Percentiles rank a stretch among this genome's conserved stretches.
Conservation (phyloP, 2,329 filamentous ascomycete genomes). For the Rhinocladiella similis region DNA sequence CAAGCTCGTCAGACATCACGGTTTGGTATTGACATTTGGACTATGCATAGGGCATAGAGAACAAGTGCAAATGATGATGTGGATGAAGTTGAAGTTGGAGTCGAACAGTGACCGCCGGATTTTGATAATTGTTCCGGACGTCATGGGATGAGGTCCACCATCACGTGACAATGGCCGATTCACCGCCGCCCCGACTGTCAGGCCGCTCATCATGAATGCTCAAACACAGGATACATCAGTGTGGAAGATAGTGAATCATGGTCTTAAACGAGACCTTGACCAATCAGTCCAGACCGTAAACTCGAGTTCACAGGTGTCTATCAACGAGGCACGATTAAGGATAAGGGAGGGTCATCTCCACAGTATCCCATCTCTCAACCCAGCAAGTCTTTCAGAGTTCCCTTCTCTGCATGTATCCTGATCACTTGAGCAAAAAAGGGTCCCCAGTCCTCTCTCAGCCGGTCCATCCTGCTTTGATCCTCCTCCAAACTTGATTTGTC, state of each 20-base stretch:
- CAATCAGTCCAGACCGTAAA: too few relatives aligned
- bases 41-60: not conserved
- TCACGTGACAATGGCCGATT: too few relatives aligned
- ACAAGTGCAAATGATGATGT: not conserved
- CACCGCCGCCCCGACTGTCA: too few relatives aligned
- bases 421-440: conserved; percentile 28
- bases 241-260: too few relatives aligned
- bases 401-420: conserved; percentile 27
- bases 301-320: too few relatives aligned
- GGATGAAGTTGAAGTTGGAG: not conserved
- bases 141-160: too few relatives aligned
- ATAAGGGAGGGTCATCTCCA: too few relatives aligned
- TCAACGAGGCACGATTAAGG: not conserved
- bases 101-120: too few relatives aligned
- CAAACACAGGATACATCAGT: too few relatives aligned
- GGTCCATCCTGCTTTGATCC: conserved; percentile 22
- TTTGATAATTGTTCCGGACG: not conserved
- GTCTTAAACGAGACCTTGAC: too few relatives aligned
- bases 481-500: conserved; percentile 12
- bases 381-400: conserved; percentile 15
- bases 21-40: not conserved
- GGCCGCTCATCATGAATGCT: too few relatives aligned
- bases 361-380: not conserved
- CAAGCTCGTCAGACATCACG: not conserved
- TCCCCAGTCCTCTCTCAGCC: conserved; percentile 28